Evolutionary conservation across 768 basidiomycete species (phyloP).

Genomic region (Fomitopsis serialis): DNA sequence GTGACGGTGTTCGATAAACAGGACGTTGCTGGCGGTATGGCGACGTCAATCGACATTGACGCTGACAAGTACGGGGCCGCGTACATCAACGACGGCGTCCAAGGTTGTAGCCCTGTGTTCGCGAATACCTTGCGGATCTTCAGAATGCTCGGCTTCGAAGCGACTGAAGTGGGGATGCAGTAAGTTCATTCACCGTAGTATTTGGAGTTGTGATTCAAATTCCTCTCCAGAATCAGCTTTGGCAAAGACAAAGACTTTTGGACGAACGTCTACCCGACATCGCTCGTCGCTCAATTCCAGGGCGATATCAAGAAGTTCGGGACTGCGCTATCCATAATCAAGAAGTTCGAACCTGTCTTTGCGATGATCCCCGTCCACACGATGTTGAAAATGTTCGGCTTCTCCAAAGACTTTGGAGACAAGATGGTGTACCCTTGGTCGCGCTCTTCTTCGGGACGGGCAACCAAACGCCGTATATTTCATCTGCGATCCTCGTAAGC

Average conservation of each 20-base stretch:
- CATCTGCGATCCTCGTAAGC: conserved; percentile 26
- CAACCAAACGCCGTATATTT: conserved; percentile 32
- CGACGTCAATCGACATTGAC: conserved; percentile 29
- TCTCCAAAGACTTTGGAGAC: conserved; percentile 31
- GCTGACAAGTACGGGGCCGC: conserved; percentile 24
- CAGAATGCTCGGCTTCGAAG: conserved; percentile 27
- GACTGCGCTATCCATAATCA: conserved; percentile 25
- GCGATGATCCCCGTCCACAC: conserved; percentile 29
- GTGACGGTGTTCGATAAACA: conserved; percentile 29
- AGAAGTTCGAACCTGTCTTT: conserved; percentile 26
- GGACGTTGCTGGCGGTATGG: conserved; percentile 26
- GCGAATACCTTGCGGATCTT: conserved; percentile 31
- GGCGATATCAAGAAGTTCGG: conserved; percentile 29
- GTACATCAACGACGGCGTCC: conserved; percentile 33
- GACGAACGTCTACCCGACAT: conserved; percentile 33
- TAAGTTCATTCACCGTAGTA: neutral
- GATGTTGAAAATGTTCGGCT: conserved; percentile 30
- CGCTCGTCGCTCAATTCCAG: conserved; percentile 23
- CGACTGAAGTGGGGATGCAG: conserved; percentile 30
- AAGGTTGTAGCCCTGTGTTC: conserved; percentile 31
- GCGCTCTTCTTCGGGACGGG: conserved; percentile 33
- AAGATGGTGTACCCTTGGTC: conserved; percentile 31
- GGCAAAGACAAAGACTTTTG: conserved; percentile 32
- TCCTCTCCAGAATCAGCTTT: conserved; percentile 23
- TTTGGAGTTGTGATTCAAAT: neutral